phyloP scores from a whole-genome alignment of 2,329 filamentous ascomycete species.

The Ramularia collo-cygni region DNA sequence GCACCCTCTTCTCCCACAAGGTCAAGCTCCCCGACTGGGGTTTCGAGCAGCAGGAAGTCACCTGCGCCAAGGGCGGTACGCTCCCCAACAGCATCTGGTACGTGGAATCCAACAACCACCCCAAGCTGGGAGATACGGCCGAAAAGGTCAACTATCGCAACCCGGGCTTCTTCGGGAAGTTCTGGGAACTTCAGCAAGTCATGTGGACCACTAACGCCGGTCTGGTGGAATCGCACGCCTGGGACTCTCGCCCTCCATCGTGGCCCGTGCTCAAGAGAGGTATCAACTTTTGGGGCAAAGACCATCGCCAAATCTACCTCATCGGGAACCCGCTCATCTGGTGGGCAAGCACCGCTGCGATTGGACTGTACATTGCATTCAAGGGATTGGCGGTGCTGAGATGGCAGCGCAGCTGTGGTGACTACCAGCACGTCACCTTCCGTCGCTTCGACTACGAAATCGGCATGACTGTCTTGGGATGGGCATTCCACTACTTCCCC shows the following conservation, averaged over 20 bases:
- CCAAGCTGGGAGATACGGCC: constrained; percentile 62
- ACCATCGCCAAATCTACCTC: constrained; percentile 92
- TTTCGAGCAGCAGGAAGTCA: constrained; percentile 98
- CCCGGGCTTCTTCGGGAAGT: constrained; percentile 94
- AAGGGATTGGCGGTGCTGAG: constrained; percentile 81
- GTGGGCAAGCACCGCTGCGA: constrained; percentile 77
- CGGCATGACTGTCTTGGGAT: constrained; percentile 80
- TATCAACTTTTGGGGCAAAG: constrained; percentile 98
- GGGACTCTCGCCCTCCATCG: constrained; percentile 89
- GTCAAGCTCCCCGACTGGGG: constrained; percentile 98
- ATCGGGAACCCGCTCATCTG: constrained; percentile 92
- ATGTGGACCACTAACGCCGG: constrained; percentile 99
- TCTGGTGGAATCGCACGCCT: constrained; percentile 90
- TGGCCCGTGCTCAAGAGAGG: constrained; percentile 90
- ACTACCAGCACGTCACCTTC: constrained; percentile 76
- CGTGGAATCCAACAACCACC: constrained; percentile 83
- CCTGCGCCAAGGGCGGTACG: constrained; percentile 83
- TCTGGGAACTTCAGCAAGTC: constrained; percentile 92
- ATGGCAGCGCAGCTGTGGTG: constrained; percentile 88
- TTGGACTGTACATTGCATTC: constrained; percentile 71
- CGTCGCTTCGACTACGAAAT: constrained; percentile 98
- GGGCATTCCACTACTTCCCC: constrained; percentile 98
- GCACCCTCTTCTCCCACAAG: constrained; percentile 94
- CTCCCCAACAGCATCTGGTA: constrained; percentile 98
- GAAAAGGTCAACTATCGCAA: constrained; percentile 96